Conservation (phyloP, 1,284 basidiomycete species). For the Meripilus lineatus region DNA sequence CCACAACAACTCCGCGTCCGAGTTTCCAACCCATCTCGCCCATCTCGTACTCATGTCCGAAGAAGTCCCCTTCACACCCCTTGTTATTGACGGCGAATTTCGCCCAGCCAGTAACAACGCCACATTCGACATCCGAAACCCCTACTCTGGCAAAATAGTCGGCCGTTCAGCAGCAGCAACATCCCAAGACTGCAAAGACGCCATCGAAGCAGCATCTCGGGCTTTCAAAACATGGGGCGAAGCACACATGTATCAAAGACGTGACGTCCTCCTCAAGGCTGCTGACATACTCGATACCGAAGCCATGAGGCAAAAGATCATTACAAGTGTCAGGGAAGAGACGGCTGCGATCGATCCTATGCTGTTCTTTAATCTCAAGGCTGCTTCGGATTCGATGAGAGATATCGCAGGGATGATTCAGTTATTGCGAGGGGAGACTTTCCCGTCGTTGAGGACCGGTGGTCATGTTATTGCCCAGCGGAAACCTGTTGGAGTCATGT, state of each 20-base stretch:
- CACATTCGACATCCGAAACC: slow-evolving; percentile 43
- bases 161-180: slow-evolving; percentile 41
- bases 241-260: slow-evolving; percentile 31
- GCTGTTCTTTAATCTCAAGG: slow-evolving; percentile 16
- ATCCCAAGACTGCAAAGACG: slow-evolving; percentile 40
- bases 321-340: slow-evolving; percentile 33
- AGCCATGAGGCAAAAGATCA: slow-evolving; percentile 34
- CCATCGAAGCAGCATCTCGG: slow-evolving; percentile 40
- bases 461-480: slow-evolving; percentile 8
- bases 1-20: too few species aligned
- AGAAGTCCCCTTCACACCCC: slow-evolving; percentile 18
- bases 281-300: slow-evolving; percentile 39
- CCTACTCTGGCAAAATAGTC: slow-evolving; percentile 36
- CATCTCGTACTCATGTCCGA: too few species aligned
- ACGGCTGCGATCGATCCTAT: slow-evolving; percentile 29
- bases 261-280: slow-evolving; percentile 42
- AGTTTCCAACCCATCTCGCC: too few species aligned
- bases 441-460: slow-evolving; percentile 8
- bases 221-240: slow-evolving; percentile 49
- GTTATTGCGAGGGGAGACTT: slow-evolving; percentile 9
- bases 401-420: slow-evolving; percentile 12
- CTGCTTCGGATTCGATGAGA: slow-evolving; percentile 11
- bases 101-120: slow-evolving; percentile 32
- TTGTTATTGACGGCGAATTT: slow-evolving; percentile 30
- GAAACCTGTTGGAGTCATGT: slow-evolving; percentile 12